phyloP scores from a whole-genome alignment of 73 alveolate species.

The Symbiodinium pilosum region DNA sequence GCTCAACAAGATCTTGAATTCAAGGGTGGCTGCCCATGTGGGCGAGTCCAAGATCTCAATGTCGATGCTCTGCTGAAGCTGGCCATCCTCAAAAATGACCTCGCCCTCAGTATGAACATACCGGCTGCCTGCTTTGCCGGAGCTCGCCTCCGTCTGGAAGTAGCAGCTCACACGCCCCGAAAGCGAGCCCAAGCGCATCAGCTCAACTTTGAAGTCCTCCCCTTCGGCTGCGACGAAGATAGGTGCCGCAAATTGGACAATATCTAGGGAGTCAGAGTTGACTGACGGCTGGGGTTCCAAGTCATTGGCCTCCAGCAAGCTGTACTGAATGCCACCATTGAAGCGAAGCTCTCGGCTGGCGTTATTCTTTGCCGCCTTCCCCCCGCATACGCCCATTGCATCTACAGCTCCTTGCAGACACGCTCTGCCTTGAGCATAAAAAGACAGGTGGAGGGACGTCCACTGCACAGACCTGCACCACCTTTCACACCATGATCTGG shows the following conservation, averaged over 20 bases:
- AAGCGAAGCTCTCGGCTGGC: constrained; percentile 9
- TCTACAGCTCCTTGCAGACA: not conserved
- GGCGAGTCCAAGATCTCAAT: constrained; percentile 23
- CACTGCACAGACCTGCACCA: too few species aligned
- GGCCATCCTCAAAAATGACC: constrained; percentile 15
- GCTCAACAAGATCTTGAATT: constrained; percentile 54
- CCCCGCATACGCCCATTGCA: not conserved
- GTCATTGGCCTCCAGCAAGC: not conserved
- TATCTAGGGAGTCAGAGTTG: constrained; percentile 5
- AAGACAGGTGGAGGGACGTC: too few species aligned
- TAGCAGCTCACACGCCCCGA: constrained; percentile 19
- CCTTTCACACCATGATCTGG: too few species aligned
- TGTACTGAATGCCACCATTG: not conserved
- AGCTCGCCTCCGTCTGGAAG: constrained; percentile 41
- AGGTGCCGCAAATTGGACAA: constrained; percentile 69
- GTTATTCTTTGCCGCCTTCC: not conserved
- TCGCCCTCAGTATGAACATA: constrained; percentile 50
- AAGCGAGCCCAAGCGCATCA: constrained; percentile 40
- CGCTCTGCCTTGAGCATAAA: too few species aligned
- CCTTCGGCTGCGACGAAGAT: constrained; percentile 56
- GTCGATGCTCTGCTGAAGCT: not conserved
- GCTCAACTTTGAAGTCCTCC: constrained; percentile 31
- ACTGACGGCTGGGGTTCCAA: not conserved
- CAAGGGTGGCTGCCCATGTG: constrained; percentile 56
- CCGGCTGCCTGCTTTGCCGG: constrained; percentile 54